Evolutionary conservation across 1,284 basidiomycete genomes (phyloP).

Genomic region (Limonomyces culmigenus): DNA sequence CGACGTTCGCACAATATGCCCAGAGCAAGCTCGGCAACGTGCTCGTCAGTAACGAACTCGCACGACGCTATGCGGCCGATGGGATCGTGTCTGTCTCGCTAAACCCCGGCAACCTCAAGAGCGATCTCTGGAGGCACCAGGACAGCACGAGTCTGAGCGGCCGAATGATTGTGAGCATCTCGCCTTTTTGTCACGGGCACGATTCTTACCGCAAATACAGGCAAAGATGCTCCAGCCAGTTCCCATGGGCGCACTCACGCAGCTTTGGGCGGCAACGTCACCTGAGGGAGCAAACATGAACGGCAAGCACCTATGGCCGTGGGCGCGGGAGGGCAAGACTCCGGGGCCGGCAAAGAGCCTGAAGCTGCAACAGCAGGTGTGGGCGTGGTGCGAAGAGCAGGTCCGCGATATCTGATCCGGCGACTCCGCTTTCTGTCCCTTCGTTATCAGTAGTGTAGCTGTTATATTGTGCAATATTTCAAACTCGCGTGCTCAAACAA

Average conservation of each 20-base stretch:
- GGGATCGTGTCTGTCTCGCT: slow-evolving; percentile 11
- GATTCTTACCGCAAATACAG: too few relatives aligned
- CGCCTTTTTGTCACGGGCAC: too few relatives aligned
- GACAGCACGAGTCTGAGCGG: not conserved
- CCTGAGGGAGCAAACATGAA: slow-evolving; percentile 17
- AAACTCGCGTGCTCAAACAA: too few relatives aligned
- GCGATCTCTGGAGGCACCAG: not conserved
- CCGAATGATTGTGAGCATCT: too few relatives aligned
- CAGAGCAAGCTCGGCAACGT: slow-evolving; percentile 27
- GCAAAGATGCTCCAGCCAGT: slow-evolving; percentile 14
- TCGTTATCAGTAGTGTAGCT: too few relatives aligned
- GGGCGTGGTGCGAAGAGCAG: slow-evolving; percentile 25
- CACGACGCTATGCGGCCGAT: slow-evolving; percentile 10
- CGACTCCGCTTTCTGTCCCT: too few relatives aligned
- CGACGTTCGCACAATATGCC: slow-evolving; percentile 17
- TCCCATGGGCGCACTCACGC: slow-evolving; percentile 19
- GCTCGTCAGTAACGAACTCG: slow-evolving; percentile 12
- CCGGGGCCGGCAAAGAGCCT: slow-evolving; percentile 17
- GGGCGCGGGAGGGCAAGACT: slow-evolving; percentile 19
- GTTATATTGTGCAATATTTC: too few relatives aligned
- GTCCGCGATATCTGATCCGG: slow-evolving; percentile 9
- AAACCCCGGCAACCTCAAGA: slow-evolving; percentile 9
- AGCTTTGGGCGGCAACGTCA: slow-evolving; percentile 32
- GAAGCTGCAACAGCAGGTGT: slow-evolving; percentile 18
- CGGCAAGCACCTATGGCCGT: slow-evolving; percentile 21